Evolutionary conservation across 2,329 filamentous ascomycete genomes (phyloP), one percentile per base, ranked within the genome.

Genomic region (Dendryphion nanum): DNA sequence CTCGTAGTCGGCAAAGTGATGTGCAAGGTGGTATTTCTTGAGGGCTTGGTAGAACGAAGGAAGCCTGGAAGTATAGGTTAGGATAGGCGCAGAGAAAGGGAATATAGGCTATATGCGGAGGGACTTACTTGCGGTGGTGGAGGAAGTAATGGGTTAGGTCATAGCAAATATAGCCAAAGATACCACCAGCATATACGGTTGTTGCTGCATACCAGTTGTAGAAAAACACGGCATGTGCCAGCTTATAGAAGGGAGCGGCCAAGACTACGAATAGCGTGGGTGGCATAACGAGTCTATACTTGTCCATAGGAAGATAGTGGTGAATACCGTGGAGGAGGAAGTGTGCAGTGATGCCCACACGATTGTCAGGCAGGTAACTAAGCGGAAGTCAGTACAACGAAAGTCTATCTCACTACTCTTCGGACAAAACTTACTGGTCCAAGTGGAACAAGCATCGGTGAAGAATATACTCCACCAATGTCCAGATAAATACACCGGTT

Each of bases 281-380:
- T 1, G 93, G 93, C 93, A 98, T 97, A 49, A 98, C 93, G 7
- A 98, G 83, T 44, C 93, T 84, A 57, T 95, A 91, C 61, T 85
- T 91, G 72, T 98, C 93, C 93, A 98, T 97, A n/a, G 93, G 93
- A 4, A 98, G 79, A 68, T 97, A 98, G 69, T 98, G 93, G 63
- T 98, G 93, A 47, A 98, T 88, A 47, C 93, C 93, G 57, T 98
- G 93, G 18, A 98, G 85, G 28, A 96, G 71, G 71, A 98, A 98
- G 66, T 98, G 93, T 15, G 85, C 54, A 0, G 89, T 95, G 42
- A 98, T 74, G 48, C 79, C 85, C n/a, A 87, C 83, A 38, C 89
- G 79, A 65, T 97, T 95, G 64, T 98, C 88, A 1, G 93, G 93
- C 8, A 98, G 83, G 60, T 82, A 88, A 33, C 88, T 94, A 47